Evolutionary conservation across 768 basidiomycete species (phyloP), one percentile per base, ranked within the genome.

Genomic region (Gymnopilus dilepis): DNA sequence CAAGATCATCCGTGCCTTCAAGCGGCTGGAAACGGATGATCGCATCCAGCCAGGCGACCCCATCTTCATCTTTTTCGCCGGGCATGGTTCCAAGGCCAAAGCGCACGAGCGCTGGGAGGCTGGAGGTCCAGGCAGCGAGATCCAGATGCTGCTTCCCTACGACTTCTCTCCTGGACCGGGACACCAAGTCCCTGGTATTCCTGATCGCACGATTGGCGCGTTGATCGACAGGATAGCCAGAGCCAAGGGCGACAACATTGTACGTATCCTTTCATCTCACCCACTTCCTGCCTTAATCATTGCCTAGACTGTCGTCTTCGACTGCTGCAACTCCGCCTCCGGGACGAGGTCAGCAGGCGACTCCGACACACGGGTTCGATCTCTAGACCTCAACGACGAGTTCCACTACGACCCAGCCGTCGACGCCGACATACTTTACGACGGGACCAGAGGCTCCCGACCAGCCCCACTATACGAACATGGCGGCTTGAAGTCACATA

Each of bases 31-130:
- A 13, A 48, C n/a, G 1, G 51, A 64, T 45, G 3, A 38, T 4
- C 41, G 40, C 4, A 62, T 67, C 22, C 33, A 58, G 3, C 28
- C 17, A 28, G 66, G 58, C 13, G 54, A 59, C 19, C 52, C 66
- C 11, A 56, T 67, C n/a, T 31, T 67, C 15, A 51, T 67, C 17
- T 67, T 56, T 34, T 67, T 47, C 31, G 66, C 66, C 17, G 66
- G 66, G 7, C 66, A 67, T 55, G 63, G 66, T 4, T 28, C 52
- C 15, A 26, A 56, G 33, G 51, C 54, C 13, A 45, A 40, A 30
- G 31, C 54, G 5, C 50, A 34, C 9, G 38, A 53, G 6, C 13
- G 19, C 2, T 59, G 62, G 52, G 47, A 51, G 28, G 51, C 24
- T 28, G 59, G 50, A 21, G 53, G 38, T 21, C 51, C 34, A 6